Percentiles rank a stretch among this genome's conserved stretches.
phyloP scores from a whole-genome alignment of 768 basidiomycete genomes.

The Floccularia luteovirens region DNA sequence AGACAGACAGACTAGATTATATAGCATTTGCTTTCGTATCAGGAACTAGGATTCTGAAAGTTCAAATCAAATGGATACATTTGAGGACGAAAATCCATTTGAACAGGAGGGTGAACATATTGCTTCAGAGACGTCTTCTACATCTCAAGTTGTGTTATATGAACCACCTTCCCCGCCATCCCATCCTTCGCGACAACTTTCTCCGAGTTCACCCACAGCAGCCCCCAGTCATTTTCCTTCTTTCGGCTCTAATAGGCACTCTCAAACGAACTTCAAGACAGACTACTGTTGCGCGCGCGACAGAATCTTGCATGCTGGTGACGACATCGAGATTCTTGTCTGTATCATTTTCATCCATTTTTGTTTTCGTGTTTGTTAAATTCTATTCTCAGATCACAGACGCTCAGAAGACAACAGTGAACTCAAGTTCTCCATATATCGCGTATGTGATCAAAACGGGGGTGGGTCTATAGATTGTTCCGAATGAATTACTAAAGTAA shows the following conservation, averaged over 20 bases:
- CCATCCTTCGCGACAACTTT: conserved; percentile 33
- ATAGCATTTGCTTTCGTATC: no score
- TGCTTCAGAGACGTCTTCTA: conserved; percentile 46
- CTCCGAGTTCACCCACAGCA: conserved; percentile 33
- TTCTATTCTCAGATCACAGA: conserved; percentile 68
- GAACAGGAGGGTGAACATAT: conserved; percentile 39
- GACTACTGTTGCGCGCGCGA: conserved; percentile 78
- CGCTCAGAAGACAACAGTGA: conserved; percentile 89
- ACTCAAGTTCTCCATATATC: conserved; percentile 88
- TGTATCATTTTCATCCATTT: conserved; percentile 15
- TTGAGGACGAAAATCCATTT: conserved; percentile 66
- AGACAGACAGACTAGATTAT: no score
- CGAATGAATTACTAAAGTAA: no score
- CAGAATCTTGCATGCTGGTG: conserved; percentile 71
- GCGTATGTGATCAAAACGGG: conserved; percentile 89
- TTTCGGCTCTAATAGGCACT: conserved; percentile 44
- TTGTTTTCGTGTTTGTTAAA: neutral
- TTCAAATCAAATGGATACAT: conserved; percentile 30
- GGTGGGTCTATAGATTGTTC: no score
- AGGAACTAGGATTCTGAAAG: no score
- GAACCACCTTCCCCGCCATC: conserved; percentile 53
- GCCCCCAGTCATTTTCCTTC: conserved; percentile 51
- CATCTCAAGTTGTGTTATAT: conserved; percentile 45
- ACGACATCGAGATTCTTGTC: conserved; percentile 76
- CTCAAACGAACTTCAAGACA: conserved; percentile 51